Conservation (phyloP, 2,329 filamentous ascomycete genomes). For the Aureobasidium sp. region DNA sequence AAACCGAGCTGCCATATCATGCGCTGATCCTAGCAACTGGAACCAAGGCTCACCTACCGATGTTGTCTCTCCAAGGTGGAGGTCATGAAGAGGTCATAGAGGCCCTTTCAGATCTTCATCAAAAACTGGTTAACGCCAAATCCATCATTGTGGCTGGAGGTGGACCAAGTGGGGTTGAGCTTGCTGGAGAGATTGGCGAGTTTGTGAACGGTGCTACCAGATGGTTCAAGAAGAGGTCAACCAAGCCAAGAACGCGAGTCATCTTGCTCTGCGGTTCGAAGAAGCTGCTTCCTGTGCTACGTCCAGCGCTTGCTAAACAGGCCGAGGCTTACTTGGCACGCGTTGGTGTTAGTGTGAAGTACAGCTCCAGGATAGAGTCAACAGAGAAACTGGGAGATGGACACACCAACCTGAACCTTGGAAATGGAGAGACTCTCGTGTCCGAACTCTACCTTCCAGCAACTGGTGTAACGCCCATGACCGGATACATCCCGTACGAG, state of each 20-base stretch:
- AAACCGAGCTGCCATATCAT: constrained; percentile 34
- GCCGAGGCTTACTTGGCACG: constrained; percentile 40
- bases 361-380: constrained; percentile 22
- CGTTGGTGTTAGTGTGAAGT: constrained; percentile 35
- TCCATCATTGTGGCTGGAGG: constrained; percentile 30
- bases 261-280: constrained; percentile 37
- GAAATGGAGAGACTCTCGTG: constrained; percentile 39
- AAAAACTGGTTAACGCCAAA: constrained; percentile 27
- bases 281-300: constrained; percentile 35
- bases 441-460: constrained; percentile 48
- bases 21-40: constrained; percentile 51
- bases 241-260: constrained; percentile 32
- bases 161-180: constrained; percentile 32
- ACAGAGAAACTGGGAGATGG: constrained; percentile 28
- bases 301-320: constrained; percentile 30
- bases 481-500: constrained; percentile 40
- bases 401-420: constrained; percentile 36
- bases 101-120: constrained; percentile 27
- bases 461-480: constrained; percentile 45
- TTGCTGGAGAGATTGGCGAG: constrained; percentile 30
- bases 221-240: constrained; percentile 30
- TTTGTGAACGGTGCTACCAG: constrained; percentile 32
- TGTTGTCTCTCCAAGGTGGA: constrained; percentile 36
- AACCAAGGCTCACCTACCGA: constrained; percentile 37
- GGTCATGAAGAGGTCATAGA: constrained; percentile 25